Evolutionary conservation across 441 rosid genomes (phyloP).

Genomic region (California macrophylla): DNA sequence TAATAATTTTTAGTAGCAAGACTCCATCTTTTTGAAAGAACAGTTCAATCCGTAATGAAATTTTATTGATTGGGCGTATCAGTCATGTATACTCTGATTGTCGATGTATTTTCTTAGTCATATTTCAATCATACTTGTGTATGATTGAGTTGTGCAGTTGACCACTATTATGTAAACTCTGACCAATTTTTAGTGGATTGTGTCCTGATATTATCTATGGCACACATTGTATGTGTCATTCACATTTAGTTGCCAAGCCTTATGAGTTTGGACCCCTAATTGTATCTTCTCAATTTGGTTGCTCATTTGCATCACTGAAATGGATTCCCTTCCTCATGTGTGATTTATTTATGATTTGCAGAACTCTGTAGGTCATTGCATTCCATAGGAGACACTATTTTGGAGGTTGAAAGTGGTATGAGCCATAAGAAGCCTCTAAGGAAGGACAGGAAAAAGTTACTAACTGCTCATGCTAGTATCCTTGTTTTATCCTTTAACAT

Average conservation of each 20-base stretch:
- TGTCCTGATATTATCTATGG: neutral
- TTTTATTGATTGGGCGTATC: neutral
- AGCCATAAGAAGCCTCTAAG: slow-evolving; percentile 42
- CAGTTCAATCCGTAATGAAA: neutral
- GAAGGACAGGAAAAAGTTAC: slow-evolving; percentile 46
- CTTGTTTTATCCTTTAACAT: slow-evolving; percentile 12
- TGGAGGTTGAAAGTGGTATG: slow-evolving; percentile 27
- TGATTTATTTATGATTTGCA: slow-evolving; percentile 21
- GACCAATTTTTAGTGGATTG: neutral
- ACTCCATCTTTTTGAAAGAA: neutral
- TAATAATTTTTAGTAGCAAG: neutral
- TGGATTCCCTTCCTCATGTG: slow-evolving; percentile 15
- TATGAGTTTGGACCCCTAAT: slow-evolving; percentile 6
- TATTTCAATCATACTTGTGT: neutral
- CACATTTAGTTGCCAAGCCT: slow-evolving; percentile 11
- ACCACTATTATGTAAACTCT: neutral
- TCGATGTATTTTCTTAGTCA: neutral
- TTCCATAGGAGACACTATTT: slow-evolving; percentile 23
- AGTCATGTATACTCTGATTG: neutral
- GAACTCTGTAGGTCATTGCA: slow-evolving; percentile 46
- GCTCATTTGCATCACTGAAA: slow-evolving; percentile 28
- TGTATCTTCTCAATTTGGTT: slow-evolving; percentile 7
- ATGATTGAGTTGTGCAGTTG: neutral
- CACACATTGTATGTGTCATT: neutral
- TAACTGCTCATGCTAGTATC: slow-evolving; percentile 38